Evolutionary conservation across 768 basidiomycete species (phyloP), one percentile per base, ranked within the genome.

Genomic region (Phallus indusiatus): DNA sequence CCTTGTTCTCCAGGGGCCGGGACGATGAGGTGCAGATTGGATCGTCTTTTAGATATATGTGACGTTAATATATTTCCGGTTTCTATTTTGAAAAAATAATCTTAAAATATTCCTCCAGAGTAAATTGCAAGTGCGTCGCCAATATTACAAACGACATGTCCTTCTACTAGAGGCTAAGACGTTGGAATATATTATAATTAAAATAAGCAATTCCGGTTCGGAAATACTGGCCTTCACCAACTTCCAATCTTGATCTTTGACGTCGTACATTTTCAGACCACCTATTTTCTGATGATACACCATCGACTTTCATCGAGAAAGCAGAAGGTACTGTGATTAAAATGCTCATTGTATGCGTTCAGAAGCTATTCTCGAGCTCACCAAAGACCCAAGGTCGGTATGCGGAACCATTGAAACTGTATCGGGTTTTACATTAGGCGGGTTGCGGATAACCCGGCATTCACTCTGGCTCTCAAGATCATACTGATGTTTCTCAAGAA

Each of bases 191-290:
- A 7, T 7, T 28, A n/a, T 7, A 34, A 12, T 16, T 22, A 16
- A 37, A 24, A 4, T 16, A 47, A n/a, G n/a, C n/a, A n/a, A n/a
- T n/a, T n/a, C n/a, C n/a, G n/a, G n/a, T n/a, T n/a, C n/a, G n/a
- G n/a, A n/a, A n/a, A 21, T 16, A 51, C 62, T 10, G 51, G 78
- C 85, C 76, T 78, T 81, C 63, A 88, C 73, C 62, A 86, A 88
- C 65, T 81, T 80, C 86, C 86, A 88, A 18, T 76, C 68, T n/a
- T n/a, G n/a, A n/a, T n/a, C 22, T 82, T 78, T 5, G 76, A 66
- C 12, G 81, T 83, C 0, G 84, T 85, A 0, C n/a, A n/a, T n/a
- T n/a, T 88, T 86, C 4, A 88, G 71, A 0, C 86, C 86, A 3
- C 86, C 86, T 0, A 87, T 76, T 1, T 76, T 77, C 65, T 87